phyloP scores from a whole-genome alignment of 345 rosid genomes.

The Noccaea bulbosa region DNA sequence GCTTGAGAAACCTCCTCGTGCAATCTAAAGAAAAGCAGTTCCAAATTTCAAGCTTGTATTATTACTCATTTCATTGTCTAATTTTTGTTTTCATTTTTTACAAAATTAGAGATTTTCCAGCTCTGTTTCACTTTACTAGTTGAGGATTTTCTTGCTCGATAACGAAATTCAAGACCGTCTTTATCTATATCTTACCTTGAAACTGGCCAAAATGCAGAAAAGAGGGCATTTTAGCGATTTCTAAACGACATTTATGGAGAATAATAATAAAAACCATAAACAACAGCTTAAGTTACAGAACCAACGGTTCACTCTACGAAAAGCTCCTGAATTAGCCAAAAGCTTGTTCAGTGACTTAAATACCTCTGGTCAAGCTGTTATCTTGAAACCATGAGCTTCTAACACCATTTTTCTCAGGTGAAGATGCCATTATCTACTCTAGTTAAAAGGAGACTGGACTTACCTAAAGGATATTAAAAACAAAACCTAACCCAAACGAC shows the following conservation, averaged over 20 bases:
- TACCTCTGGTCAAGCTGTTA: conserved; percentile 36
- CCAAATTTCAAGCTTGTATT: conserved; percentile 3
- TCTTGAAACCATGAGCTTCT: conserved; percentile 21
- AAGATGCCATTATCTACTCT: conserved; percentile 38
- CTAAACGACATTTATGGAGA: conserved; percentile 16
- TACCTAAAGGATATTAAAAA: conserved; percentile 8
- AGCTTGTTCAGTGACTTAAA: conserved; percentile 31
- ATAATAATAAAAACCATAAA: conserved; percentile 25
- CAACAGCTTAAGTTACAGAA: conserved; percentile 33
- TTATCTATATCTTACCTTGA: conserved; percentile 6
- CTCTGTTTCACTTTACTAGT: conserved; percentile 27
- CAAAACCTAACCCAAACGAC: background rate
- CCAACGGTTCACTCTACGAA: conserved; percentile 24
- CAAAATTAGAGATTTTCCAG: background rate
- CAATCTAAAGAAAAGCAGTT: conserved; percentile 48
- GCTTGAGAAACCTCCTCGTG: conserved; percentile 86
- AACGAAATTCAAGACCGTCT: background rate
- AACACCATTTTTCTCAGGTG: conserved; percentile 25
- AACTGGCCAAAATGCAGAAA: conserved; percentile 10
- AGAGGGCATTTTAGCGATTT: background rate
- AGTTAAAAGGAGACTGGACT: conserved; percentile 19
- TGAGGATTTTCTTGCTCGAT: conserved; percentile 3
- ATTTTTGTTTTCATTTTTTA: conserved; percentile 9
- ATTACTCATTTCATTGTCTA: conserved; percentile 20
- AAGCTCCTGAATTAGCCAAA: conserved; percentile 21